Evolutionary conservation across 805 yeast species (phyloP).

Genomic region (Candida manassasensis): DNA sequence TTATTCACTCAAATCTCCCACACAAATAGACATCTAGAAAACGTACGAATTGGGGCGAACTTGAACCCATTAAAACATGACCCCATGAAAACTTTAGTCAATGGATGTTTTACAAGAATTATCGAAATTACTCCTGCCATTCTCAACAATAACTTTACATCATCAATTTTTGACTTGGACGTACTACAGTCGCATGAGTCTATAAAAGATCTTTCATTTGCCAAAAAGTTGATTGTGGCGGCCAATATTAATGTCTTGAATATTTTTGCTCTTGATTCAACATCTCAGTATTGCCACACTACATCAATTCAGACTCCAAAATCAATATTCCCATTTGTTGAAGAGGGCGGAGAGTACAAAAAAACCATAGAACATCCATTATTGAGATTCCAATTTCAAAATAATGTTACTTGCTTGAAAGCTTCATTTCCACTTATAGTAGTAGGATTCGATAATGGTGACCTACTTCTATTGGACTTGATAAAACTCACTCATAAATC

Average conservation of each 20-base stretch:
- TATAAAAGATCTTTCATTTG: not conserved
- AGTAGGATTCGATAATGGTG: conserved; percentile 66
- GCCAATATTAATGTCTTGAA: conserved; percentile 50
- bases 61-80: conserved; percentile 51
- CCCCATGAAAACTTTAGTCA: conserved; percentile 44
- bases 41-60: conserved; percentile 48
- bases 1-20: conserved; percentile 34
- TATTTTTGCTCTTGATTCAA: conserved; percentile 33
- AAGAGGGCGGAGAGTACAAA: conserved; percentile 17
- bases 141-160: conserved; percentile 1
- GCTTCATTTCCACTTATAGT: conserved; percentile 45
- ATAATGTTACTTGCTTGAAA: conserved; percentile 34
- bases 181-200: conserved; percentile 1
- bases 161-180: conserved; percentile 2
- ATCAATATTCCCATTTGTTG: conserved; percentile 19
- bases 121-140: conserved; percentile 11
- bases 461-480: conserved; percentile 58
- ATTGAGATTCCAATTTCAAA: conserved; percentile 36
- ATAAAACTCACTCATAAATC: conserved; percentile 38
- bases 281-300: conserved; percentile 20
- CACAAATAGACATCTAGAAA: conserved; percentile 33
- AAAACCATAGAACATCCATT: conserved; percentile 43
- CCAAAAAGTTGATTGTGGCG: conserved; percentile 35
- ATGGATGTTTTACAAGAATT: conserved; percentile 41
- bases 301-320: conserved; percentile 15